A percentile compares a stretch with the other conserved stretches of the same genome.
phyloP scores from a whole-genome alignment of 2,329 filamentous ascomycete species.

The Aspergillus sp. region DNA sequence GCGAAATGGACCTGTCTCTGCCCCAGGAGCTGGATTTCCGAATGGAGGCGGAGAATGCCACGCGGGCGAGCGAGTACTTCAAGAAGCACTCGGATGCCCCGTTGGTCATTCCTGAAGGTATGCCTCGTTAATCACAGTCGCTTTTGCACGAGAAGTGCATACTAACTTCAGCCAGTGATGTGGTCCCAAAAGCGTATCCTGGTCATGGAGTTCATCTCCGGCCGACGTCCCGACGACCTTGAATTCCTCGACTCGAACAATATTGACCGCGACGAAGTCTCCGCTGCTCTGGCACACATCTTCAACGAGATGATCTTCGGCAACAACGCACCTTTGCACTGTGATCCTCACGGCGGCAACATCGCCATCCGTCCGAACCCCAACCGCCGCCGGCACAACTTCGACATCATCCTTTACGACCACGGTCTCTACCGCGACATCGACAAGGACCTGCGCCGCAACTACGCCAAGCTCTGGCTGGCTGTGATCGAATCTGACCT shows the following conservation, averaged over 20 bases:
- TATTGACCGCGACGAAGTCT: constrained; percentile 95
- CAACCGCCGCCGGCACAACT: constrained; percentile 67
- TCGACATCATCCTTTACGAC: constrained; percentile 95
- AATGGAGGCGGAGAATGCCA: constrained; percentile 82
- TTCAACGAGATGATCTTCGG: constrained; percentile 99
- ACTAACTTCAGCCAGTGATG: constrained; percentile 58
- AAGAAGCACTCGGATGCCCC: constrained; percentile 71
- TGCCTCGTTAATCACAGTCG: neutral
- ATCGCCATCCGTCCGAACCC: constrained; percentile 84
- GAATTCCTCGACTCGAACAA: constrained; percentile 79
- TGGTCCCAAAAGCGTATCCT: constrained; percentile 88
- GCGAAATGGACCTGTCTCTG: constrained; percentile 87
- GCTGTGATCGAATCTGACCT: constrained; percentile 91
- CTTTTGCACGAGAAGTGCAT: neutral
- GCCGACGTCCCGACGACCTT: constrained; percentile 84
- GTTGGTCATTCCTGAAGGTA: constrained; percentile 75
- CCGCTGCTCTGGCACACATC: constrained; percentile 81
- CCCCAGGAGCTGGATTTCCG: constrained; percentile 90
- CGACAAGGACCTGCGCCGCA: constrained; percentile 71
- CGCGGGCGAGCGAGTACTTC: constrained; percentile 78
- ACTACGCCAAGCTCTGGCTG: constrained; percentile 96
- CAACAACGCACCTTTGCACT: constrained; percentile 82
- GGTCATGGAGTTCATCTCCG: constrained; percentile 92
- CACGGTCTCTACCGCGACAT: constrained; percentile 96
- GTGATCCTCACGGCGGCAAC: constrained; percentile 95